Percentiles rank a stretch among this genome's conserved stretches.
Evolutionary conservation across 2,329 filamentous ascomycete genomes (phyloP).

Genomic region (Aaosphaeria pasadenensis): DNA sequence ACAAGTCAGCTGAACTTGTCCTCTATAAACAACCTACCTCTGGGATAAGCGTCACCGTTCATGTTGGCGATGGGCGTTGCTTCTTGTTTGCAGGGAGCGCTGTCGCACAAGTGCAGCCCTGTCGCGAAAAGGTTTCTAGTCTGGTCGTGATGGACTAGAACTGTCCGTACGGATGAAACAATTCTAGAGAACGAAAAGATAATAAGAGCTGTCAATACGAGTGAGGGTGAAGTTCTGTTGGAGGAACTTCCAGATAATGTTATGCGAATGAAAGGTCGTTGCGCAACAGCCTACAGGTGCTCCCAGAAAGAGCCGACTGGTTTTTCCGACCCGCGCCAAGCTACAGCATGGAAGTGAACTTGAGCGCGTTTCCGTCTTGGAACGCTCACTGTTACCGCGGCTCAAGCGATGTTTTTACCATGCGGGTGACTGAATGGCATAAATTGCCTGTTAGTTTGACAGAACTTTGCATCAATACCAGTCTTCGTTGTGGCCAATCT

Average conservation of each 20-base stretch:
- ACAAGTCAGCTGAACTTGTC: conserved; percentile 35
- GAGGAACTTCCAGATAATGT: too few species aligned
- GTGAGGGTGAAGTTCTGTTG: too few species aligned
- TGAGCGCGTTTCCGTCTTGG: not conserved
- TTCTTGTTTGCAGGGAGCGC: not conserved
- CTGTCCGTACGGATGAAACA: too few species aligned
- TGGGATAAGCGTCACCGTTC: conserved; percentile 83
- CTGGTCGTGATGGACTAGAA: too few species aligned
- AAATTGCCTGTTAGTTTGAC: conserved; percentile 78
- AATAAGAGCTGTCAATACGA: too few species aligned
- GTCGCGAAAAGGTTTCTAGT: too few species aligned
- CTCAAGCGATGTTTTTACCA: conserved; percentile 12
- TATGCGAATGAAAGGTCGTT: too few species aligned
- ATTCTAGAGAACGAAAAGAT: too few species aligned
- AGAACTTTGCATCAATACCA: conserved; percentile 93
- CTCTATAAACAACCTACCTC: conserved; percentile 57
- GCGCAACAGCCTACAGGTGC: too few species aligned
- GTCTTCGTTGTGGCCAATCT: conserved; percentile 89
- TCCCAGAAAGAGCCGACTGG: too few species aligned
- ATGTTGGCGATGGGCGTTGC: conserved; percentile 47
- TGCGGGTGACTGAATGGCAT: conserved; percentile 73
- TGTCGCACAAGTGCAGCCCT: not conserved
- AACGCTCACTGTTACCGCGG: not conserved
- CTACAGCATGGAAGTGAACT: too few species aligned
- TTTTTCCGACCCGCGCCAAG: too few species aligned